These are phyloP conservation scores for Debaryomycetaceae sp. DNA, from an alignment of 1,139 yeast genomes.

Conservation along the genomic window DNA sequence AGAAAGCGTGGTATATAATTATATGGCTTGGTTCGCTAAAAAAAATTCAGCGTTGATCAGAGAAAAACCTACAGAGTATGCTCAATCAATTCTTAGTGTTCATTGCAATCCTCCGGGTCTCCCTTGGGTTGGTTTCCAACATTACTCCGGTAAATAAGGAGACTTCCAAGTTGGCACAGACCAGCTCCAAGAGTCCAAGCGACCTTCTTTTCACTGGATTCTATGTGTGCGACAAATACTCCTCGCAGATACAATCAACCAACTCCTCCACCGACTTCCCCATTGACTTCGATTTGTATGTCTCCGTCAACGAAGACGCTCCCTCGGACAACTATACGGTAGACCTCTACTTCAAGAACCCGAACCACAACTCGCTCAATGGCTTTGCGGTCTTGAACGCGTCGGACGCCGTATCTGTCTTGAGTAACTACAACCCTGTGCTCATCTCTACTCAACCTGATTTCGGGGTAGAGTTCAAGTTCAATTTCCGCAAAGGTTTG, in stretches of 20 bases:
- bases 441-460: constrained; percentile 15
- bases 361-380: constrained; percentile 9
- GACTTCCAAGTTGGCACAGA: constrained; percentile 3
- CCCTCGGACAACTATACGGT: constrained; percentile 15
- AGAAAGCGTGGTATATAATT: background rate
- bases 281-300: constrained; percentile 16
- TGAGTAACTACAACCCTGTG: constrained; percentile 13
- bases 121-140: background rate
- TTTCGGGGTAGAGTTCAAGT: constrained; percentile 17
- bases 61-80: background rate
- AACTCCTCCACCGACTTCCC: constrained; percentile 15
- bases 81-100: background rate
- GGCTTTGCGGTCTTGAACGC: constrained; percentile 14
- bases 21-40: background rate
- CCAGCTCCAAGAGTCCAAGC: constrained; percentile 10
- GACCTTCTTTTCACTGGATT: constrained; percentile 13
- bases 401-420: constrained; percentile 11
- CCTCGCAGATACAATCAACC: constrained; percentile 13
- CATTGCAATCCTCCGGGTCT: background rate
- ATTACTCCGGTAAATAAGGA: background rate
- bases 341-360: constrained; percentile 17
- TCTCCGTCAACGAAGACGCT: constrained; percentile 9
- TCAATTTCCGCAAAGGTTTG: constrained; percentile 14
- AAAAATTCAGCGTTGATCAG: background rate
- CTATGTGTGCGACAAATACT: constrained; percentile 18